Percentiles rank a stretch among this genome's conserved stretches.
Evolutionary conservation across 2,329 filamentous ascomycete species (phyloP).

Genomic region (Talaromyces piceae): DNA sequence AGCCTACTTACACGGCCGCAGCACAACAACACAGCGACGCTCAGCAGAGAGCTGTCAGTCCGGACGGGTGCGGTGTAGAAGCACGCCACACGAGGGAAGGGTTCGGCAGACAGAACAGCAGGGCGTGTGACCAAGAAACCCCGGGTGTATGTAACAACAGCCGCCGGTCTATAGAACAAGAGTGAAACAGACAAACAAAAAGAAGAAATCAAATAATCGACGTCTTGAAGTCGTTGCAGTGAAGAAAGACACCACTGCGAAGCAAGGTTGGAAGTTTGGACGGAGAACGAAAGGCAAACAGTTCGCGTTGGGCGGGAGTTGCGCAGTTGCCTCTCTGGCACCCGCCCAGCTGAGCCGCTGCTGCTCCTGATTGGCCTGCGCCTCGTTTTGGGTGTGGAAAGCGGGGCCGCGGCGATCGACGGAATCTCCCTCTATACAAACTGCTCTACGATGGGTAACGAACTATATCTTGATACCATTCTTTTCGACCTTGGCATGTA

Average conservation of each 20-base stretch:
- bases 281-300: background rate
- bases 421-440: too few relatives aligned
- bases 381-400: background rate
- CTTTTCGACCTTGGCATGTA: background rate
- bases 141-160: too few relatives aligned
- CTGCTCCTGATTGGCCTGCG: background rate
- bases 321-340: background rate
- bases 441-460: too few relatives aligned
- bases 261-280: too few relatives aligned
- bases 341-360: background rate
- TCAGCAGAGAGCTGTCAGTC: background rate
- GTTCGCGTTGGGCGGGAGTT: background rate
- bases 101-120: background rate
- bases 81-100: background rate
- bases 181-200: too few relatives aligned
- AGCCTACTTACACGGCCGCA: background rate
- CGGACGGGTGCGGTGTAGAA: background rate
- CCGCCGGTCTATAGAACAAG: background rate
- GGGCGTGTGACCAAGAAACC: too few relatives aligned
- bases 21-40: background rate
- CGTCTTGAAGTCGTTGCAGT: background rate
- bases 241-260: too few relatives aligned
- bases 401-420: background rate
- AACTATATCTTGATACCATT: background rate
- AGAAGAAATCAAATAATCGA: background rate